Conservation (phyloP, 2,329 filamentous ascomycete species). For the Dothideomycetes sp. region DNA sequence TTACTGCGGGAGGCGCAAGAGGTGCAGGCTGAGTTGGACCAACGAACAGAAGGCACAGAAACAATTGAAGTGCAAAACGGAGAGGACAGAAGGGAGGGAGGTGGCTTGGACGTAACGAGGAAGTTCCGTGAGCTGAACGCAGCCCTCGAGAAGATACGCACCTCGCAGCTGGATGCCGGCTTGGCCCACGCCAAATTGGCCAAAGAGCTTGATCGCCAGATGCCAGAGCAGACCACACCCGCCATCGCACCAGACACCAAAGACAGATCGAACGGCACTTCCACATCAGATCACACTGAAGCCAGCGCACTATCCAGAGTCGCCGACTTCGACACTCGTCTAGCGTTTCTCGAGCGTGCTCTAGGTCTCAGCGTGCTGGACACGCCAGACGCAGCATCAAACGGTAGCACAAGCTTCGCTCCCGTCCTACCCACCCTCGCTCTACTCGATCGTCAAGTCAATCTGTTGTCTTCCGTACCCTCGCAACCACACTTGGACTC, state of each 20-base stretch:
- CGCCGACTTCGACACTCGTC: conserved; percentile 76
- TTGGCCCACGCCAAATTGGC: conserved; percentile 8
- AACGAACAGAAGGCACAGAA: too few relatives aligned
- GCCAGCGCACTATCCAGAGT: conserved; percentile 21
- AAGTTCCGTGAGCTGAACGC: conserved; percentile 8
- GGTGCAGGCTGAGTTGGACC: conserved; percentile 46
- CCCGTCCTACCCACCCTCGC: conserved; percentile 77
- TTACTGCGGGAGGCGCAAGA: conserved; percentile 72
- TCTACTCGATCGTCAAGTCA: conserved; percentile 68
- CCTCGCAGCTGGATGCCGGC: conserved; percentile 5
- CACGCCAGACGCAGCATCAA: conserved; percentile 47
- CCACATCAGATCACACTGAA: too few relatives aligned
- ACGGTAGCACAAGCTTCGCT: conserved; percentile 34
- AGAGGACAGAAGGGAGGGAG: conserved; percentile 14
- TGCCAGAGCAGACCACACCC: neutral
- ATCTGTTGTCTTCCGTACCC: conserved; percentile 56
- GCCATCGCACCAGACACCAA: too few relatives aligned
- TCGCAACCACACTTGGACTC: conserved; percentile 63
- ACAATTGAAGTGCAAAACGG: conserved; percentile 34
- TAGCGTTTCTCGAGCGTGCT: conserved; percentile 66
- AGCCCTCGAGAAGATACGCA: conserved; percentile 9
- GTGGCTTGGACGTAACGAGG: conserved; percentile 32
- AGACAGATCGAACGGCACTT: too few relatives aligned
- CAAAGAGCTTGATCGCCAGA: too few relatives aligned
- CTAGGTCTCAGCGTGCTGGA: conserved; percentile 62